Conservation (phyloP, 2,329 filamentous ascomycete genomes). For the Lecanicillium sp. region DNA sequence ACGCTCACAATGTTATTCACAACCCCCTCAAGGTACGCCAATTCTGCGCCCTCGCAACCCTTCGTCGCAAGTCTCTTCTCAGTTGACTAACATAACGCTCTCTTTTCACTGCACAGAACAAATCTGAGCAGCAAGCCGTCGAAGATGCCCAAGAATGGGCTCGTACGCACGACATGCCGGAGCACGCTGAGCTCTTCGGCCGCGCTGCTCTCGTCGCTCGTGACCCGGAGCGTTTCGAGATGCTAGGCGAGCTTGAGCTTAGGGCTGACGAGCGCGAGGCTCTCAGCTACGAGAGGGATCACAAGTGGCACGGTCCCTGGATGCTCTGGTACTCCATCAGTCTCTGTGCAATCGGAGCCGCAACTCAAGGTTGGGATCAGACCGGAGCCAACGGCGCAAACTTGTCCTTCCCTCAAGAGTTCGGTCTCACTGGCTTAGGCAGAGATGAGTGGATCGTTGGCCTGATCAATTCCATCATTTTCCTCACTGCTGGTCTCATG, state of each 20-base stretch:
- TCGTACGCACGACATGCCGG: constrained; percentile 36
- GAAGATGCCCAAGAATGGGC: constrained; percentile 43
- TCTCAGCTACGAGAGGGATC: constrained; percentile 39
- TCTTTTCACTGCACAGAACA: constrained; percentile 11
- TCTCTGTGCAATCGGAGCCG: constrained; percentile 47
- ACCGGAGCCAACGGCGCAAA: constrained; percentile 56
- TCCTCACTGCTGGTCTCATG: constrained; percentile 44
- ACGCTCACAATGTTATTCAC: constrained; percentile 23
- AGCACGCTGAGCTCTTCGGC: constrained; percentile 36
- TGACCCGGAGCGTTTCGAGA: constrained; percentile 17
- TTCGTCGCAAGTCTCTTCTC: not conserved
- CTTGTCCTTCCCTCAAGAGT: constrained; percentile 44
- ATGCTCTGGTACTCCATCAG: constrained; percentile 37
- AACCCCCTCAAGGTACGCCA: constrained; percentile 22
- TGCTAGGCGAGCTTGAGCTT: constrained; percentile 22
- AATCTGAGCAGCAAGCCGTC: constrained; percentile 16
- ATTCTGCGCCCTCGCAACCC: not conserved
- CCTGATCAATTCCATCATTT: constrained; percentile 25
- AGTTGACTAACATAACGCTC: not conserved
- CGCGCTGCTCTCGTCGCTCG: constrained; percentile 29
- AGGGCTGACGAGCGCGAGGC: constrained; percentile 25
- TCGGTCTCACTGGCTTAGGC: constrained; percentile 27
- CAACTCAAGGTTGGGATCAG: constrained; percentile 57
- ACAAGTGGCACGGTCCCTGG: constrained; percentile 48
- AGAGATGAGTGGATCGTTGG: constrained; percentile 36